phyloP scores from a whole-genome alignment of 176 grass and related monocot species.

The Oryza australiensis region DNA sequence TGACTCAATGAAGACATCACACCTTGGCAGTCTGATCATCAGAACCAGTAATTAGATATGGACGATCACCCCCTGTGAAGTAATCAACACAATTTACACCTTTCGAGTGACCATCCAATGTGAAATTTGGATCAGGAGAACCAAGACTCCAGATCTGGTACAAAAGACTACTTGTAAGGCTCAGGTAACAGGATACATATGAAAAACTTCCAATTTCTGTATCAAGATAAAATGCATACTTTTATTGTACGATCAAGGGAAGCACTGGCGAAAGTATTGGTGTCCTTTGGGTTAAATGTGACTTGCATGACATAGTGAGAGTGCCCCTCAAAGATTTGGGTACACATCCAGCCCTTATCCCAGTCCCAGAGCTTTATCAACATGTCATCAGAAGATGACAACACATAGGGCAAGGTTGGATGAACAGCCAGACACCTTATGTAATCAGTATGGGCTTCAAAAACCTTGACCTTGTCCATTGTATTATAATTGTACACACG shows the following conservation, averaged over 20 bases:
- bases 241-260: constrained; percentile 92
- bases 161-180: constrained; percentile 4
- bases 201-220: not conserved
- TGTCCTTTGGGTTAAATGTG: constrained; percentile 73
- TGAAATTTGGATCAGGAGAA: constrained; percentile 76
- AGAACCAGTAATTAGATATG: constrained; percentile 87
- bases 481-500: constrained; percentile 85
- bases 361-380: constrained; percentile 83
- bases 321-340: constrained; percentile 83
- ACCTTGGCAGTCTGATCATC: constrained; percentile 78
- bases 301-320: constrained; percentile 89
- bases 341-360: constrained; percentile 77
- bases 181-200: not conserved
- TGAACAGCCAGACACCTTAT: constrained; percentile 80
- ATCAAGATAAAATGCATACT: constrained; percentile 44
- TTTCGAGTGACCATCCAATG: constrained; percentile 69
- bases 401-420: constrained; percentile 58
- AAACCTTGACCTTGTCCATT: constrained; percentile 84
- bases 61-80: constrained; percentile 80
- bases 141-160: constrained; percentile 78
- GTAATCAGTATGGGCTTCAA: constrained; percentile 81
- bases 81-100: constrained; percentile 85
- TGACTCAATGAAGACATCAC: not conserved
- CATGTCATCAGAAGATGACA: constrained; percentile 82
- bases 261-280: constrained; percentile 86